Conservation (phyloP, 768 basidiomycete species). For the Guyanaporus albipodus region DNA sequence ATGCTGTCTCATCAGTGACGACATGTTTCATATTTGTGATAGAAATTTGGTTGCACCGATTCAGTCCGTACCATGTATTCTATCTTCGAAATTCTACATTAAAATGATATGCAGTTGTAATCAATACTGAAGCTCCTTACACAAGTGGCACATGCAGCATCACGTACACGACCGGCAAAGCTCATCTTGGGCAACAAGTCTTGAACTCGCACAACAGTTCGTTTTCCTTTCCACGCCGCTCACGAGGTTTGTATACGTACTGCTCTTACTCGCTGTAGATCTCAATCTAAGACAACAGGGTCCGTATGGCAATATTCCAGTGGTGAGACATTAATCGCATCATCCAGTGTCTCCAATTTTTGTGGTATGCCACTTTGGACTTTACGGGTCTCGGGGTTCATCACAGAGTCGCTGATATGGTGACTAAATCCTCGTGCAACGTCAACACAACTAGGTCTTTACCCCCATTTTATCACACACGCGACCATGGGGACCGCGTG, state of each 20-base stretch:
- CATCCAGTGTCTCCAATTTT: background rate
- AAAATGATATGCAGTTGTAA: background rate
- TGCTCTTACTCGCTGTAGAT: background rate
- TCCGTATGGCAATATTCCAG: background rate
- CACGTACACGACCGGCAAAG: too few relatives aligned
- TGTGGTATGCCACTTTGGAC: background rate
- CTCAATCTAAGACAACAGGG: conserved; percentile 8
- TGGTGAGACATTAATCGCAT: background rate
- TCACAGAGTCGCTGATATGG: background rate
- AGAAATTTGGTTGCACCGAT: conserved; percentile 4
- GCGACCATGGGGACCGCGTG: background rate
- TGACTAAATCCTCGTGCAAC: background rate
- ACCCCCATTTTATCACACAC: background rate
- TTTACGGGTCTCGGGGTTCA: background rate
- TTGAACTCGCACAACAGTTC: too few relatives aligned
- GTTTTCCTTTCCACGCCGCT: background rate
- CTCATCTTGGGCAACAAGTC: too few relatives aligned
- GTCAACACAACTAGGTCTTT: background rate
- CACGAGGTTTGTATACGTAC: background rate
- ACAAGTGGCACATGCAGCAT: too few relatives aligned
- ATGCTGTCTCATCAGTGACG: conserved; percentile 2
- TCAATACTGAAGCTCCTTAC: background rate
- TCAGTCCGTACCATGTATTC: conserved; percentile 7
- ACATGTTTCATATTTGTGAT: background rate
- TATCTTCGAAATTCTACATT: background rate